These are phyloP conservation scores for Euphorbia celastroides DNA, from an alignment of 441 rosid genomes.

Conservation along the genomic window DNA sequence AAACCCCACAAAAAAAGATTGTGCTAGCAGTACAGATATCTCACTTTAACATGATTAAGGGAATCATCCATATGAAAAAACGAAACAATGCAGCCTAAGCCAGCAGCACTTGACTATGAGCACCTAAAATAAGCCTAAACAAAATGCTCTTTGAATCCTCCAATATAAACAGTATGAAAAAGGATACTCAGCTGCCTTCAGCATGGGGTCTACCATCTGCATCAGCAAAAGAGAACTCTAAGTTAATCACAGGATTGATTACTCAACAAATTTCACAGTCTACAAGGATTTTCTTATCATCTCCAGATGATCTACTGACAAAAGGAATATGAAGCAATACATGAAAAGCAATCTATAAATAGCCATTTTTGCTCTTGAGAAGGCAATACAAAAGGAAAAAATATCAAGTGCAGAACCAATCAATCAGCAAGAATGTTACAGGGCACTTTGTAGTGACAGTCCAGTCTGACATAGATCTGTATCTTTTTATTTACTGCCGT, in stretches of 20 bases:
- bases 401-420: background rate
- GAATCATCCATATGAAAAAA: background rate
- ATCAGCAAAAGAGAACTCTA: conserved; percentile 17
- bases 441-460: no score
- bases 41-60: conserved; percentile 47
- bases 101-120: conserved; percentile 1
- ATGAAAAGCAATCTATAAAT: background rate
- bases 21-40: conserved; percentile 70
- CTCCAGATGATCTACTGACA: background rate
- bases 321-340: background rate
- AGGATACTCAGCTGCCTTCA: conserved; percentile 80
- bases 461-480: no score
- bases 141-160: background rate
- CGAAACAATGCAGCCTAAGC: background rate
- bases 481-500: background rate
- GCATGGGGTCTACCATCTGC: conserved; percentile 88
- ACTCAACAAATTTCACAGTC: background rate
- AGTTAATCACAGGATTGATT: background rate
- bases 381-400: background rate
- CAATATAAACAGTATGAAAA: background rate
- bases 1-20: conserved; percentile 74
- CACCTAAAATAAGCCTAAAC: background rate
- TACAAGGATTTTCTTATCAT: background rate
- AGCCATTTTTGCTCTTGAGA: background rate
- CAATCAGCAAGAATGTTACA: no score